A percentile compares a stretch with the other conserved stretches of the same genome.
Evolutionary conservation across 495 filamentous ascomycete species (phyloP).

Genomic region (Friedmanniomyces endolithicus): DNA sequence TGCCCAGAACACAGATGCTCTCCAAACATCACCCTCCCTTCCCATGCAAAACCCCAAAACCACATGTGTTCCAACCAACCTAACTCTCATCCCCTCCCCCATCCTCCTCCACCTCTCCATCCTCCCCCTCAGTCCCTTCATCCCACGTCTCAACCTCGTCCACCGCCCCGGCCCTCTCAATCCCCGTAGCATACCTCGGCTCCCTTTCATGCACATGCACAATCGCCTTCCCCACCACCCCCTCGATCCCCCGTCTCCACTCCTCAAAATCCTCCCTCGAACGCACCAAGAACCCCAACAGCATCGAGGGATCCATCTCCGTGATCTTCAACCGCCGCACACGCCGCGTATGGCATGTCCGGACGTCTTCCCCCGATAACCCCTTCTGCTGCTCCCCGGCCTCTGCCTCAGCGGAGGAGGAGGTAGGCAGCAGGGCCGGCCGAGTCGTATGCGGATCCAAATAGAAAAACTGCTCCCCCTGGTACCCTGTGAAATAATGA

Average conservation of each 20-base stretch:
- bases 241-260: conserved; percentile 59
- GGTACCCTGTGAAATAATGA: conserved; percentile 95
- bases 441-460: conserved; percentile 83
- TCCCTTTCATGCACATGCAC: conserved; percentile 66
- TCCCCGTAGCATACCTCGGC: conserved; percentile 32
- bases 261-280: conserved; percentile 71
- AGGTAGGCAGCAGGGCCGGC: conserved; percentile 51
- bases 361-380: conserved; percentile 52
- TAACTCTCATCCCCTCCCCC: conserved; percentile 6
- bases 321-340: conserved; percentile 68
- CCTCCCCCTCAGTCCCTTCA: conserved; percentile 47
- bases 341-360: conserved; percentile 76
- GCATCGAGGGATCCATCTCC: conserved; percentile 98
- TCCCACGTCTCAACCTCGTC: conserved; percentile 84
- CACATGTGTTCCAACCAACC: background rate
- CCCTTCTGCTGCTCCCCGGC: conserved; percentile 44
- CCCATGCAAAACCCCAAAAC: no score
- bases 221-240: conserved; percentile 62
- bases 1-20: no score
- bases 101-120: conserved; percentile 52
- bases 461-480: conserved; percentile 82
- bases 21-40: no score
- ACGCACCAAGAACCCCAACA: conserved; percentile 86
- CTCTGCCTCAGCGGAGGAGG: no score
- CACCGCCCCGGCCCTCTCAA: conserved; percentile 56